Evolutionary conservation across 768 basidiomycete genomes (phyloP).

Genomic region (Pleurotus platypus): DNA sequence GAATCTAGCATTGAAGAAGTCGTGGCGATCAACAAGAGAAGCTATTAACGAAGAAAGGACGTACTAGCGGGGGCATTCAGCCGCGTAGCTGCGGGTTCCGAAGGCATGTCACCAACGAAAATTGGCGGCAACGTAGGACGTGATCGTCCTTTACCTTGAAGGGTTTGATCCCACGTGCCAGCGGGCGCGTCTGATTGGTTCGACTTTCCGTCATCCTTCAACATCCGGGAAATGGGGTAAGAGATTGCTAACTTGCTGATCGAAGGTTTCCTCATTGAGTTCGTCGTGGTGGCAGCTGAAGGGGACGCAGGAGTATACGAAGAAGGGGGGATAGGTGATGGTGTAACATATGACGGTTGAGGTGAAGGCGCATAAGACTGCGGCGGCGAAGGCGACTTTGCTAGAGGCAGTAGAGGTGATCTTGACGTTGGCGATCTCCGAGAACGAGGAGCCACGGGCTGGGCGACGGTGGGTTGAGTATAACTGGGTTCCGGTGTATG

Average conservation of each 20-base stretch:
- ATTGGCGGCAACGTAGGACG: conserved; percentile 1
- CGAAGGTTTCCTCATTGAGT: neutral
- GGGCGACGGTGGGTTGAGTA: too few relatives aligned
- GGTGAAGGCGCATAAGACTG: neutral
- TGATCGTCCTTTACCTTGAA: neutral
- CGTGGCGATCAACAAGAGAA: neutral
- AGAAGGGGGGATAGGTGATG: too few relatives aligned
- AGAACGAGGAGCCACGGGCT: too few relatives aligned
- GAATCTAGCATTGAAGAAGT: neutral
- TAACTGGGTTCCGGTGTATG: too few relatives aligned
- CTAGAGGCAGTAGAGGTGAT: neutral
- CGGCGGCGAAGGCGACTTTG: neutral
- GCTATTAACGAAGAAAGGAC: neutral
- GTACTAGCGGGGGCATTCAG: too few relatives aligned
- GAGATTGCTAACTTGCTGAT: neutral
- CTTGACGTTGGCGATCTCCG: neutral
- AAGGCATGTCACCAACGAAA: neutral
- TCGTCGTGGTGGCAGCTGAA: too few relatives aligned
- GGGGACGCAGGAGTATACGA: too few relatives aligned
- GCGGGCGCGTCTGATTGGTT: neutral
- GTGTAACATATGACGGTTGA: too few relatives aligned
- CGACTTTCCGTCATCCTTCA: neutral
- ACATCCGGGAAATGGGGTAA: neutral
- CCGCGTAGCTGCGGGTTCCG: too few relatives aligned
- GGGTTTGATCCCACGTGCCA: neutral